Conservation (phyloP, 176 grass and related monocot genomes). For the Raddia guianensis region DNA sequence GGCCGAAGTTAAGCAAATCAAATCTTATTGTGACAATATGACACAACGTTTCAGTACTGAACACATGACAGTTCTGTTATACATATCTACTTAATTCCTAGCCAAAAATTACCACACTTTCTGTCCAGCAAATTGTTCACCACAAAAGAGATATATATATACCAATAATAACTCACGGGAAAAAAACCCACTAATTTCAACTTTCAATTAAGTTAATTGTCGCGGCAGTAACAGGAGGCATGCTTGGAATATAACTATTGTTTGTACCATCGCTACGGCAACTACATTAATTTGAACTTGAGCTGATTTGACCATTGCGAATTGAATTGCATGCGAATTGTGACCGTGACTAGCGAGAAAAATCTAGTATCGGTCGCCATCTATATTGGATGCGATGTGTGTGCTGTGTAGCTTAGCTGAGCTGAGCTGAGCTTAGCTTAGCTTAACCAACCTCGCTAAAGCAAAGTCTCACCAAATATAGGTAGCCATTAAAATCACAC, state of each 20-base stretch:
- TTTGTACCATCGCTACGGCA: not conserved
- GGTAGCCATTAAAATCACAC: not conserved
- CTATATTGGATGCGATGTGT: not conserved
- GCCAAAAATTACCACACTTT: not conserved
- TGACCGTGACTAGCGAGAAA: constrained; percentile 8
- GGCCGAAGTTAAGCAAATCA: no score
- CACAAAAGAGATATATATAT: not conserved
- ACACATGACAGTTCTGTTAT: not conserved
- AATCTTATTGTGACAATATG: no score
- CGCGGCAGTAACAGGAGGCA: no score
- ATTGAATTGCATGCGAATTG: not conserved
- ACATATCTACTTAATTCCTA: not conserved
- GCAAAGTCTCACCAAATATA: constrained; percentile 35
- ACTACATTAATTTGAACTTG: not conserved
- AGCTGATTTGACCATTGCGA: not conserved
- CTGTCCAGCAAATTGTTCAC: not conserved
- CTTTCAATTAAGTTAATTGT: not conserved
- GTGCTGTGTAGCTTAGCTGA: not conserved
- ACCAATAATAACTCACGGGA: not conserved
- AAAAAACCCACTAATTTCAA: not conserved
- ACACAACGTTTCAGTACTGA: no score
- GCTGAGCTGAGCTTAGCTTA: constrained; percentile 1
- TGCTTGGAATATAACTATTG: not conserved
- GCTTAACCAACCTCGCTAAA: constrained; percentile 17
- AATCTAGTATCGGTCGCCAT: constrained; percentile 27